Conservation (phyloP, 140 eudicot genomes). For the Bidens hawaiensis region DNA sequence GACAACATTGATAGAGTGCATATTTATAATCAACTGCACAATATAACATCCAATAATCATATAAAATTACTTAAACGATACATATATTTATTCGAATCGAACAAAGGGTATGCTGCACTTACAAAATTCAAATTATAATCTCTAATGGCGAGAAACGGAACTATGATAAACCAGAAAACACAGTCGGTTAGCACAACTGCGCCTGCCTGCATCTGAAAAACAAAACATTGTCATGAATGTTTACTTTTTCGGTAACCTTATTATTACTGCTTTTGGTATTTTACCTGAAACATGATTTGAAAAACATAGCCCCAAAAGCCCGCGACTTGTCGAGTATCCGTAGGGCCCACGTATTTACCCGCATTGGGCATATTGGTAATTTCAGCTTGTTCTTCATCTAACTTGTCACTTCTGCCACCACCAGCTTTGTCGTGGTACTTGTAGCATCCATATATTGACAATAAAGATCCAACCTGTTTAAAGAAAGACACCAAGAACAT, state of each 20-base stretch:
- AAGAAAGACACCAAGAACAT: constrained; percentile 9
- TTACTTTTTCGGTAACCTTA: no score
- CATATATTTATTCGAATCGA: background rate
- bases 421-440: constrained; percentile 46
- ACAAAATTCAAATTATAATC: constrained; percentile 81
- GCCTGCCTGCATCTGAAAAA: constrained; percentile 98
- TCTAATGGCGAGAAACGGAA: constrained; percentile 78
- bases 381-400: constrained; percentile 56
- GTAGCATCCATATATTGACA: constrained; percentile 78
- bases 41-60: background rate
- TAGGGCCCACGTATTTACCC: constrained; percentile 22
- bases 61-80: background rate
- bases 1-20: constrained; percentile 84
- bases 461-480: constrained; percentile 65
- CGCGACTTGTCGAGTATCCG: constrained; percentile 49
- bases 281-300: constrained; percentile 78
- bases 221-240: no score
- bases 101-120: constrained; percentile 26
- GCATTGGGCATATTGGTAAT: constrained; percentile 22
- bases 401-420: constrained; percentile 36
- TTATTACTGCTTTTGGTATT: no score
- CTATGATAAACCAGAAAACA: constrained; percentile 85
- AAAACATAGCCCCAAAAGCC: constrained; percentile 79
- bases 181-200: constrained; percentile 93
- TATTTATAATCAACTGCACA: constrained; percentile 73